Evolutionary conservation across 1,284 basidiomycete genomes (phyloP).

Genomic region (Microbotryum scabiosae): DNA sequence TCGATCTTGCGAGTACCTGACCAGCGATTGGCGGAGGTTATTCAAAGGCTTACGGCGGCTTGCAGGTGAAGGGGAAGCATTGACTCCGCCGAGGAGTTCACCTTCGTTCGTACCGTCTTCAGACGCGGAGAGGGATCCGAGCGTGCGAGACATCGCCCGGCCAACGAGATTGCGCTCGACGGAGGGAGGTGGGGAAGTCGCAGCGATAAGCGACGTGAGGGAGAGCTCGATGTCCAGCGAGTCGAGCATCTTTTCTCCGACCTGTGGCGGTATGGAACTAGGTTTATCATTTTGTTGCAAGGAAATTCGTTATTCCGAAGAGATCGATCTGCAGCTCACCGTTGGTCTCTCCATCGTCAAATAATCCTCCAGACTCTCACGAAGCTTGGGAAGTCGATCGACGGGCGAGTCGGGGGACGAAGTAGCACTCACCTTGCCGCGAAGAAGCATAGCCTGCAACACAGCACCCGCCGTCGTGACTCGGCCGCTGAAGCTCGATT

Average conservation of each 20-base stretch:
- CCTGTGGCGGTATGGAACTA: neutral
- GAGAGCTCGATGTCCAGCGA: constrained; percentile 7
- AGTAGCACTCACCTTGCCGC: too few relatives aligned
- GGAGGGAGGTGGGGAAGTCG: constrained; percentile 6
- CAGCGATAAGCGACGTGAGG: constrained; percentile 15
- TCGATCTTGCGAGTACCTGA: neutral
- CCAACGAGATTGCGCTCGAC: constrained; percentile 10
- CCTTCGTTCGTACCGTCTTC: neutral
- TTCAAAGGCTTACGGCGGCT: neutral
- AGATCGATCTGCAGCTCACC: too few relatives aligned
- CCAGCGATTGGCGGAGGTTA: neutral
- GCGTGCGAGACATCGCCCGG: neutral
- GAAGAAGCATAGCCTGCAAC: constrained; percentile 9
- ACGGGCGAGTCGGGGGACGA: neutral
- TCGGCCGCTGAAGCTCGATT: constrained; percentile 16
- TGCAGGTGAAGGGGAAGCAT: neutral
- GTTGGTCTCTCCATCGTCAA: constrained; percentile 18
- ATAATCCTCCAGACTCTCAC: constrained; percentile 12
- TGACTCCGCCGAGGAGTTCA: neutral
- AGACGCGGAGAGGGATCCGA: neutral
- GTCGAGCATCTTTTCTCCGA: constrained; percentile 28
- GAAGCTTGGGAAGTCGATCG: neutral
- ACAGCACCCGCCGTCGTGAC: constrained; percentile 13
- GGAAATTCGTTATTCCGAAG: too few relatives aligned
- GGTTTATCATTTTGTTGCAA: neutral